These are phyloP conservation scores for Tricholoma flavovirens DNA, from an alignment of 768 basidiomycete genomes.

Conservation along the genomic window DNA sequence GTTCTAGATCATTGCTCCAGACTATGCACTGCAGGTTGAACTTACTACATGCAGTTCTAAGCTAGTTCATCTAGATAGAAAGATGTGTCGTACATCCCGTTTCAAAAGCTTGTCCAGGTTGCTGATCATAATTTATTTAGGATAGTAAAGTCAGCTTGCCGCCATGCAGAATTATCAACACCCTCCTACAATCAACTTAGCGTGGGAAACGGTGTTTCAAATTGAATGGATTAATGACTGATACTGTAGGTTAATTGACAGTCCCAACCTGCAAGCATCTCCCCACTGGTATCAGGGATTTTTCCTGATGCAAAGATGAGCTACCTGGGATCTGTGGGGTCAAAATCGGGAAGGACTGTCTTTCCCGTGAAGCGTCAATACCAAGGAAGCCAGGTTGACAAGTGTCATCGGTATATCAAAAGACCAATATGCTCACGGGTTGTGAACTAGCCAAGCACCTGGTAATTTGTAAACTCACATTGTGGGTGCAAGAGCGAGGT, in stretches of 20 bases:
- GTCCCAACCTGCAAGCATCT: background rate
- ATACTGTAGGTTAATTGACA: background rate
- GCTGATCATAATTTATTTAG: too few species aligned
- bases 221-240: background rate
- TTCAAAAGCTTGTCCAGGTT: too few species aligned
- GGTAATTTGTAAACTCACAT: background rate
- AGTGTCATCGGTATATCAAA: constrained; percentile 21
- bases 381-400: constrained; percentile 14
- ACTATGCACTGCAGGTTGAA: too few species aligned
- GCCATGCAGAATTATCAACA: too few species aligned
- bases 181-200: too few species aligned
- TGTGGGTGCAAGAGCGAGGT: background rate
- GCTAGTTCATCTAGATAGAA: too few species aligned
- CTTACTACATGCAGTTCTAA: too few species aligned
- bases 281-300: background rate
- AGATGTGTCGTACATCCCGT: too few species aligned
- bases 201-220: too few species aligned
- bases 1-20: too few species aligned
- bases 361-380: constrained; percentile 7
- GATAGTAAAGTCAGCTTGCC: too few species aligned
- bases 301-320: background rate
- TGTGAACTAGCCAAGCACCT: constrained; percentile 15
- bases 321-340: background rate
- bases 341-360: background rate
- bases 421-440: constrained; percentile 12